Evolutionary conservation across 2,329 filamentous ascomycete species (phyloP).

Genomic region (Keithomyces neogunnii): DNA sequence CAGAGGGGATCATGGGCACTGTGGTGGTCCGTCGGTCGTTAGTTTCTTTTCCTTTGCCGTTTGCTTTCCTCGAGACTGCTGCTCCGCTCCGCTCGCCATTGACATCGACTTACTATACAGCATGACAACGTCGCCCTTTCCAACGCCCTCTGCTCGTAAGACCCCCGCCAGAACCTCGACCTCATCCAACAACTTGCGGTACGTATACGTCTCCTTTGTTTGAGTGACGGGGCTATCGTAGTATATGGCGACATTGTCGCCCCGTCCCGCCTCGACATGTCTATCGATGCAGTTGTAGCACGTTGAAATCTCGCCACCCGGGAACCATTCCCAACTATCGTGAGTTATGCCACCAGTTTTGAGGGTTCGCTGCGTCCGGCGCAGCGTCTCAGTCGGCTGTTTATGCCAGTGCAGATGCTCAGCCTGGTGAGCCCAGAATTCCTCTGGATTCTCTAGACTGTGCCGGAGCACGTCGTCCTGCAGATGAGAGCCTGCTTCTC

Average conservation of each 20-base stretch:
- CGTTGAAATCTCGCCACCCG: constrained; percentile 79
- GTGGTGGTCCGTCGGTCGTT: neutral
- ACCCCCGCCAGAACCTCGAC: constrained; percentile 78
- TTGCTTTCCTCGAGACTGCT: no score
- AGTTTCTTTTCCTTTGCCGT: neutral
- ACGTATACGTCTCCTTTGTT: constrained; percentile 64
- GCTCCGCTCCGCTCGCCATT: neutral
- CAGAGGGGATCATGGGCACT: constrained; percentile 95
- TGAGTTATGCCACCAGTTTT: constrained; percentile 53
- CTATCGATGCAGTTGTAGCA: constrained; percentile 88
- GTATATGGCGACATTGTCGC: constrained; percentile 65
- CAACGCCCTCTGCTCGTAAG: constrained; percentile 71
- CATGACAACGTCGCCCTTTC: constrained; percentile 77
- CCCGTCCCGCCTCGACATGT: constrained; percentile 74
- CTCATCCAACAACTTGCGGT: constrained; percentile 65
- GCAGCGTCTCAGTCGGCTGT: constrained; percentile 56
- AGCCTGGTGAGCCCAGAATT: constrained; percentile 71
- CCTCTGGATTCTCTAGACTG: constrained; percentile 60
- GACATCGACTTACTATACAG: constrained; percentile 63
- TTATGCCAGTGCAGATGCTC: constrained; percentile 74
- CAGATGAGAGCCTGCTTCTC: constrained; percentile 14
- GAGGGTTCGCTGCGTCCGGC: constrained; percentile 53
- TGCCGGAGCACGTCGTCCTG: constrained; percentile 43
- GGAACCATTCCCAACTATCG: constrained; percentile 83
- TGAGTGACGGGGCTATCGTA: constrained; percentile 83